These are phyloP conservation scores for Cadophora gregata DNA, from an alignment of 2,329 filamentous ascomycete species.

Conservation along the genomic window DNA sequence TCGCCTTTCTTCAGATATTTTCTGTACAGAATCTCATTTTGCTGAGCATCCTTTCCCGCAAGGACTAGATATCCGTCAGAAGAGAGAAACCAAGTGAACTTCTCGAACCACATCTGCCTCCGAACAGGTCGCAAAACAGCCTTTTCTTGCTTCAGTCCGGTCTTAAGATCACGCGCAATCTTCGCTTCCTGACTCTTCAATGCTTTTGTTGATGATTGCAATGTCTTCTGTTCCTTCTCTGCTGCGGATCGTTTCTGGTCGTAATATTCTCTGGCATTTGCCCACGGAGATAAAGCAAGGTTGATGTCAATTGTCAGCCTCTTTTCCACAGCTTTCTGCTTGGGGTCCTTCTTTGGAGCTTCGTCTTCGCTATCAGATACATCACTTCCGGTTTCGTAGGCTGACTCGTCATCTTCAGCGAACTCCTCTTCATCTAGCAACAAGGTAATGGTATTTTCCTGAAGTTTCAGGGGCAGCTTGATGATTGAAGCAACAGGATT, in stretches of 20 bases:
- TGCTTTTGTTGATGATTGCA: slow-evolving; percentile 80
- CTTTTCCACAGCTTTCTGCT: slow-evolving; percentile 55
- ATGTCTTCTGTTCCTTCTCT: slow-evolving; percentile 85
- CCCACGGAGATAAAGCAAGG: slow-evolving; percentile 80
- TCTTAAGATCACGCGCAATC: slow-evolving; percentile 83
- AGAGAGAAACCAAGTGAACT: slow-evolving; percentile 94
- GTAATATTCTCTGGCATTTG: slow-evolving; percentile 91
- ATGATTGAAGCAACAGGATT: slow-evolving; percentile 91
- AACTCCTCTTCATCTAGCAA: slow-evolving; percentile 71
- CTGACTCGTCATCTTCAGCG: slow-evolving; percentile 57
- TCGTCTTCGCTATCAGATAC: slow-evolving; percentile 65
- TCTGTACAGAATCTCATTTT: slow-evolving; percentile 91
- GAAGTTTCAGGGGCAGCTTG: slow-evolving; percentile 82
- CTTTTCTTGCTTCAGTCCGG: slow-evolving; percentile 90
- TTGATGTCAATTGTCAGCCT: slow-evolving; percentile 82
- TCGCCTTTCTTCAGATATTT: slow-evolving; percentile 87
- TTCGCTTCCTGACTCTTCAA: slow-evolving; percentile 91
- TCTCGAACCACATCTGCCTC: slow-evolving; percentile 93
- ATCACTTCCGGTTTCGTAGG: slow-evolving; percentile 69
- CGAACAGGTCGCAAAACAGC: slow-evolving; percentile 82
- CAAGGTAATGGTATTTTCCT: slow-evolving; percentile 88
- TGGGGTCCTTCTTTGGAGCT: slow-evolving; percentile 44
- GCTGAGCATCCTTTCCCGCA: slow-evolving; percentile 84
- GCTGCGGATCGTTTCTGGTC: slow-evolving; percentile 85
- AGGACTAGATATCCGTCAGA: slow-evolving; percentile 94